Evolutionary conservation across 164 flowering plant species (phyloP).

Genomic region (Chimonanthus praecox): DNA sequence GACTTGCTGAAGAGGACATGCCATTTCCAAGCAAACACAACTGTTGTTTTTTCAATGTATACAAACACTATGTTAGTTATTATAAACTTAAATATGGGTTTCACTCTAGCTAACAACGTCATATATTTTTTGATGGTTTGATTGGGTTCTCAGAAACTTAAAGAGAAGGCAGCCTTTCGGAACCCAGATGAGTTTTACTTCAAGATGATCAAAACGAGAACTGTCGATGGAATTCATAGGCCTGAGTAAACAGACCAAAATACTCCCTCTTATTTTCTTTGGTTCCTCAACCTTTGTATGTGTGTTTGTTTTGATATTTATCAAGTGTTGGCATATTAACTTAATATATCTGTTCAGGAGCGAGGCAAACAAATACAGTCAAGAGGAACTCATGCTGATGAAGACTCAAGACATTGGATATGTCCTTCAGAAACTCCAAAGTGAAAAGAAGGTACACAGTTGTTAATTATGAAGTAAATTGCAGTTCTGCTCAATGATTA

Average conservation of each 20-base stretch:
- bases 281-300: neutral
- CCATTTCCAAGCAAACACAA: neutral
- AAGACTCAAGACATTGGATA: constrained; percentile 88
- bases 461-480: neutral
- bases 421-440: constrained; percentile 67
- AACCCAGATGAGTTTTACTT: constrained; percentile 94
- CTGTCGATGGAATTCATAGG: constrained; percentile 65
- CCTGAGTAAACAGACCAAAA: constrained; percentile 35
- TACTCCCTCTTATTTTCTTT: neutral
- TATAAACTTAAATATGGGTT: neutral
- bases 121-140: constrained; percentile 3
- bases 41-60: neutral
- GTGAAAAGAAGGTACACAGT: constrained; percentile 58
- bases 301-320: neutral
- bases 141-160: constrained; percentile 51
- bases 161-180: constrained; percentile 72
- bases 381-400: constrained; percentile 82
- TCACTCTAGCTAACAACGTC: neutral
- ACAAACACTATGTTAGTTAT: neutral
- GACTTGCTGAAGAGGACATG: neutral
- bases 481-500: neutral
- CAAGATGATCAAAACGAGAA: constrained; percentile 61
- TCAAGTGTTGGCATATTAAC: neutral
- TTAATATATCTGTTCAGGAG: constrained; percentile 32
- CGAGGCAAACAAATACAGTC: constrained; percentile 56